Percentiles rank a stretch among this genome's conserved stretches.
Evolutionary conservation across 768 basidiomycete species (phyloP).

Genomic region (Psilocybe tampanensis): DNA sequence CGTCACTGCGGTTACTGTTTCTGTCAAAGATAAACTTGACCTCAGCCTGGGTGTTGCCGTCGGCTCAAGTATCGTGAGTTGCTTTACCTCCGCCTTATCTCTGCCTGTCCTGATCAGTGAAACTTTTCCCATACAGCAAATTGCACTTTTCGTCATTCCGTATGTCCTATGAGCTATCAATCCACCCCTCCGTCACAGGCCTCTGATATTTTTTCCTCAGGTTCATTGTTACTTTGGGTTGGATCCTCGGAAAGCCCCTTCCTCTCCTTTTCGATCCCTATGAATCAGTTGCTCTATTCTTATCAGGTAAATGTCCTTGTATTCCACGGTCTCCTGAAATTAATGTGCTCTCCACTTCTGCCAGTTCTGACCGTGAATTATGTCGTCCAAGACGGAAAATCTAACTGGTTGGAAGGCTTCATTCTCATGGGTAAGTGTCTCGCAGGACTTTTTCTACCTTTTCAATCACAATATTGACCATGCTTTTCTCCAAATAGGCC

Average conservation of each 20-base stretch:
- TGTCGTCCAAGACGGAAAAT: constrained; percentile 79
- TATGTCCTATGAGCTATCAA: constrained; percentile 35
- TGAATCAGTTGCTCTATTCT: constrained; percentile 68
- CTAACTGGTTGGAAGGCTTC: constrained; percentile 83
- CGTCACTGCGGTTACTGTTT: constrained; percentile 88
- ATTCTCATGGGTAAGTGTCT: constrained; percentile 40
- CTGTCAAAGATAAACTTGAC: constrained; percentile 87
- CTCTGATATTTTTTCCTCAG: constrained; percentile 31
- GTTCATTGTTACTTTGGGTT: constrained; percentile 75
- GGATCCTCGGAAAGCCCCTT: constrained; percentile 80
- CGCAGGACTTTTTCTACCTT: not conserved
- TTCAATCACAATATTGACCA: not conserved
- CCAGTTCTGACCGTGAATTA: constrained; percentile 84
- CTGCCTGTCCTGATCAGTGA: not conserved
- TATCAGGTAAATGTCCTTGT: constrained; percentile 35
- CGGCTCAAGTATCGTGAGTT: constrained; percentile 76
- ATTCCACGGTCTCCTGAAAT: not conserved
- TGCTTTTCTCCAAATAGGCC: constrained; percentile 35
- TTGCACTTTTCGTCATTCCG: constrained; percentile 85
- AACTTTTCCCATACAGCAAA: constrained; percentile 55
- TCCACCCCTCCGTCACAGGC: not conserved
- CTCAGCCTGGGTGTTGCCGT: constrained; percentile 90
- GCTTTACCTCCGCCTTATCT: not conserved
- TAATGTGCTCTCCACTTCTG: not conserved
- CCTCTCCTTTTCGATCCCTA: constrained; percentile 88